Evolutionary conservation across 1,284 basidiomycete genomes (phyloP), one percentile per base, ranked within the genome.

Genomic region (Fomitopsis pinicola): DNA sequence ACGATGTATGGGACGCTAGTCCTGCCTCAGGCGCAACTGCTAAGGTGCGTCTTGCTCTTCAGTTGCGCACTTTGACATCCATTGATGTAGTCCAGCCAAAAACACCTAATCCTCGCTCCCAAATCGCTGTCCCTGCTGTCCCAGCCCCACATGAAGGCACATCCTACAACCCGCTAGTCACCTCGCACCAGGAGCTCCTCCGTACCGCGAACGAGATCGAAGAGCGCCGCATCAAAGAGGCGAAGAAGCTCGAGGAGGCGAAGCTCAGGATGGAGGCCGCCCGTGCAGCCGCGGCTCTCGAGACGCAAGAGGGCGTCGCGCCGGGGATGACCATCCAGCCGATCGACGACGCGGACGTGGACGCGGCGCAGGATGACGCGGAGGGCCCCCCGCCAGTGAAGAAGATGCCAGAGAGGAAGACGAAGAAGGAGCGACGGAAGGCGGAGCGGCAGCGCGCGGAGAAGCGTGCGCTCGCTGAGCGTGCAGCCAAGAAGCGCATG

Each of bases 131-230:
- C 0, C 84, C 89, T 4, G 89, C 92, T 0, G 82, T 96, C 1
- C 74, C 83, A 1, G 74, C 85, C 6, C 97, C 97, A 0, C 92
- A 94, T 66, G 87, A 88, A 33, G 97, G 97, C 19, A 84, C 89
- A 6, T 96, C 94, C n/a, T 98, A 99, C 76, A 98, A 98, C 73
- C 97, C 97, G 0, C 85, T 88, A 0, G 86, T 84, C 15, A 81
- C 84, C 9, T 85, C 89, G 0, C 94, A 98, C 72, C 84, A 88
- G 61, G 85, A 86, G 52, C 84, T 98, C 2, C 75, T 99, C 17
- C 77, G 83, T 14, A 71, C 82, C 55, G 96, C 95, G 0, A 82
- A 88, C 63, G 82, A 87, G 61, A 77, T 83, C 35, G 95, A 94
- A 71, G 82, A 82, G 63, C 81, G 79, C 54, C 80, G 82, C 45